Base-by-base conservation (phyloP, 768 basidiomycete species). In the Trichaptum fuscoviolaceum region DNA sequence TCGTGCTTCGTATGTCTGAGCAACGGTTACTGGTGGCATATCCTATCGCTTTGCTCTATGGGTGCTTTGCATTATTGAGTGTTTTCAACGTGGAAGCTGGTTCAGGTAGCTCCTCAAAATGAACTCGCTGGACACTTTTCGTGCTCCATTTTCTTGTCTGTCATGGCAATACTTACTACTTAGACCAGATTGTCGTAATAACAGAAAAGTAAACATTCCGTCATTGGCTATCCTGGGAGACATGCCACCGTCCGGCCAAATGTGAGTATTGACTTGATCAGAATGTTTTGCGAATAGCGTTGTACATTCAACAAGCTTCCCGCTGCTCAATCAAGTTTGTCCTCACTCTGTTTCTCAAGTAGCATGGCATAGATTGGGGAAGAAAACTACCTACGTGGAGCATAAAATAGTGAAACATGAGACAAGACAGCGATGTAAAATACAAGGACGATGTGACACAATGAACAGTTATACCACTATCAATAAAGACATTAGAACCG, bases 1-100 rank as follows among this genome's bases (percentile, higher is more conserved):
- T 93, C 1, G 95, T 98, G 52, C 82, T 99, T 63, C 87, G 93
- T 69, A 96, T 99, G 93, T 94, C 93, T 9, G 91, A 96, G 69
- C 97, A 99, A 75, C 84, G 96, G 62, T 81, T 98, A 27, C 85
- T 99, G 25, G 95, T 99, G 57, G 97, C 96, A 69, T 99, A 99
- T 77, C 97, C 97, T 12, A 88, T 99, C 63, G 95, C 93, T 42
- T 78, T 99, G 64, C 80, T 99, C 25, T 99, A 97, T 72, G 94
- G 94, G 23, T 96, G 94, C 76, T 96, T 96, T 74, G 95, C 93
- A 17, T 78, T 98, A 52, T 84, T 98, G 66, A 96, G 93, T 75
- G 91, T 96, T 66, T 97, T 97, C 79, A 91, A 87, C 71, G 86
- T 81, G 25, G 83, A 80, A 24, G 75, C 68, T 68, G 76, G 75